phyloP scores from a whole-genome alignment of 768 basidiomycete genomes.

The Phylloporus sp. region DNA sequence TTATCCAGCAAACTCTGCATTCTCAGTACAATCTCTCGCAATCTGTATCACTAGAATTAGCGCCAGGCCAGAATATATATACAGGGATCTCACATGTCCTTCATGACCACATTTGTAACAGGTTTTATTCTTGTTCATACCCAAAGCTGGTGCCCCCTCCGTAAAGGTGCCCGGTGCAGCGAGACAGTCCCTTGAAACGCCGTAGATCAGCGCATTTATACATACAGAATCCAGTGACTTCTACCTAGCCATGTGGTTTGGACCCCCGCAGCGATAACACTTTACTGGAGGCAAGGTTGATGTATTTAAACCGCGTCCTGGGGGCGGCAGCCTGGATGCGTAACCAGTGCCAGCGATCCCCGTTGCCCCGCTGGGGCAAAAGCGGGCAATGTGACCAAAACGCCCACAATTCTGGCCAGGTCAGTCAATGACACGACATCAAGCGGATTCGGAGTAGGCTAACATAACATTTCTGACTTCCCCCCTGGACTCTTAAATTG shows the following conservation, averaged over 20 bases:
- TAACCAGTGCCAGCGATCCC: slow-evolving; percentile 44
- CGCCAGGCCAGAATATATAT: background rate
- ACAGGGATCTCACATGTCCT: slow-evolving; percentile 64
- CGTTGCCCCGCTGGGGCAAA: slow-evolving; percentile 53
- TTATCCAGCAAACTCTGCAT: slow-evolving; percentile 48
- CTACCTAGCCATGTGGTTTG: slow-evolving; percentile 83
- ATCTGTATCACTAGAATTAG: slow-evolving; percentile 39
- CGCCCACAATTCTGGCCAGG: slow-evolving; percentile 67
- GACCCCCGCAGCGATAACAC: slow-evolving; percentile 86
- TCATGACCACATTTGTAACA: slow-evolving; percentile 88
- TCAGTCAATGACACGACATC: slow-evolving; percentile 2
- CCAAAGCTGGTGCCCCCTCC: slow-evolving; percentile 39
- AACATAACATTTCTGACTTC: slow-evolving; percentile 83
- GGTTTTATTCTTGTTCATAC: slow-evolving; percentile 64
- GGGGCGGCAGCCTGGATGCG: slow-evolving; percentile 66
- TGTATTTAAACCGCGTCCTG: slow-evolving; percentile 71
- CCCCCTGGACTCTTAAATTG: slow-evolving; percentile 65
- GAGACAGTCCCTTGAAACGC: slow-evolving; percentile 65
- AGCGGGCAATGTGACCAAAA: slow-evolving; percentile 77
- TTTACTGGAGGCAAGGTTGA: slow-evolving; percentile 78
- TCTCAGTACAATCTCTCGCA: slow-evolving; percentile 63
- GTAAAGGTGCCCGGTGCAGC: slow-evolving; percentile 59
- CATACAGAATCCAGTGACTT: slow-evolving; percentile 3
- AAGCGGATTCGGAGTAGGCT: slow-evolving; percentile 24
- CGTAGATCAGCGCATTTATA: slow-evolving; percentile 4